Evolutionary conservation across 352 stramenopile species (phyloP).

Genomic region (Aphanomyces invadans): DNA sequence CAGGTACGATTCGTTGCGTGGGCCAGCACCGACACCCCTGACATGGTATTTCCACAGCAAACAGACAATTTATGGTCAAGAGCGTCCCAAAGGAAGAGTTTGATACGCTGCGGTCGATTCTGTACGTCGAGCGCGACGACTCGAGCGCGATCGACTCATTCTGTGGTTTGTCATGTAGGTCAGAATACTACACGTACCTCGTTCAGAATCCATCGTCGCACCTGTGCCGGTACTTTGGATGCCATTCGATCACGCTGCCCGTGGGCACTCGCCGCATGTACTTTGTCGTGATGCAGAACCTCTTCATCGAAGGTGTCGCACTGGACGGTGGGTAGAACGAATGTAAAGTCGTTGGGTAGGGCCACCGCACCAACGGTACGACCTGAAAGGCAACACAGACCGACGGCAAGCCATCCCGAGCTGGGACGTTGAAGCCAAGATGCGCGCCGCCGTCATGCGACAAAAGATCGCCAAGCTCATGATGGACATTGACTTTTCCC

Average conservation of each 20-base stretch:
- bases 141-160: not conserved
- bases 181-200: slow-evolving; percentile 69
- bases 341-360: too few relatives aligned
- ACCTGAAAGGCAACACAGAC: slow-evolving; percentile 77
- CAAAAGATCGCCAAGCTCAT: slow-evolving; percentile 60
- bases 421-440: slow-evolving; percentile 49
- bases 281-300: slow-evolving; percentile 84
- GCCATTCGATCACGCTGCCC: slow-evolving; percentile 76
- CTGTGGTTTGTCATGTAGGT: not conserved
- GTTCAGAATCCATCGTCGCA: slow-evolving; percentile 62
- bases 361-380: slow-evolving; percentile 52
- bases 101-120: slow-evolving; percentile 65
- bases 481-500: slow-evolving; percentile 84
- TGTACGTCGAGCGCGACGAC: slow-evolving; percentile 43
- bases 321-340: not conserved
- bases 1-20: slow-evolving; percentile 63
- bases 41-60: slow-evolving; percentile 31
- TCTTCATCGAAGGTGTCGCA: slow-evolving; percentile 55
- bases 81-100: slow-evolving; percentile 83
- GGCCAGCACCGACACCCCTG: slow-evolving; percentile 40
- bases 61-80: slow-evolving; percentile 86
- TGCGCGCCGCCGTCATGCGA: slow-evolving; percentile 53
- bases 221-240: slow-evolving; percentile 80
- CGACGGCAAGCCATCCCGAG: slow-evolving; percentile 57
- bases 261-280: slow-evolving; percentile 81